Evolutionary conservation across 108 stramenopile species (phyloP).

Genomic region (Thalassiosira profunda): DNA sequence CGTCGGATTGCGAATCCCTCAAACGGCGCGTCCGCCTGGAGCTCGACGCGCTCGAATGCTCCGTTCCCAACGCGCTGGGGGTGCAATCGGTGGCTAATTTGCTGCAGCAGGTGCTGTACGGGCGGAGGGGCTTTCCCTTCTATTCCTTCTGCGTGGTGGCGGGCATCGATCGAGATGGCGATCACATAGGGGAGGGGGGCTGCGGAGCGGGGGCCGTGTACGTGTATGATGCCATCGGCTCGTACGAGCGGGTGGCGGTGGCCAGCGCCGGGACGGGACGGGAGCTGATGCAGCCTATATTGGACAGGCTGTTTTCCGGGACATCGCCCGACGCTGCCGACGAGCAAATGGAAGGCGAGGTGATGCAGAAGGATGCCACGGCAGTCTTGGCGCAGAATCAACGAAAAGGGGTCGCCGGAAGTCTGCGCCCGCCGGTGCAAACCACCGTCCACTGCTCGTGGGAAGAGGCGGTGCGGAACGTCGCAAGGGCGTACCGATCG

Average conservation of each 20-base stretch:
- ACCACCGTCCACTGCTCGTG: constrained; percentile 58
- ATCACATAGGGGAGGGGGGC: neutral
- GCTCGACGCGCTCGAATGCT: constrained; percentile 42
- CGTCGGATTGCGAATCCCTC: constrained; percentile 78
- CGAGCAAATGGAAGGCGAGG: neutral
- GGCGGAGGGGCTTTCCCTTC: constrained; percentile 78
- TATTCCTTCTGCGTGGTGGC: constrained; percentile 88
- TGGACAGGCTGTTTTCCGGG: constrained; percentile 73
- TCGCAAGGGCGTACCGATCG: constrained; percentile 72
- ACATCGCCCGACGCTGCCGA: neutral
- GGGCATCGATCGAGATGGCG: constrained; percentile 24
- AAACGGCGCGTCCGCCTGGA: constrained; percentile 65
- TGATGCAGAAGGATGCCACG: constrained; percentile 4
- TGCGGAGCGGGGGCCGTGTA: constrained; percentile 54
- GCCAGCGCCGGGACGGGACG: constrained; percentile 80
- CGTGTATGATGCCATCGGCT: constrained; percentile 92
- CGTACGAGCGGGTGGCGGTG: constrained; percentile 83
- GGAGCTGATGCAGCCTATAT: constrained; percentile 82
- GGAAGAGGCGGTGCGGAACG: constrained; percentile 60
- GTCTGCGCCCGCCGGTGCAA: constrained; percentile 38
- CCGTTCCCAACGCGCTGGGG: neutral
- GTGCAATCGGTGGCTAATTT: constrained; percentile 63
- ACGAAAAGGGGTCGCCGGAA: constrained; percentile 43
- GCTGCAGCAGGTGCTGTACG: constrained; percentile 73
- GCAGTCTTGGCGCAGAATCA: constrained; percentile 41